Conservation (phyloP, 2,329 filamentous ascomycete genomes). For the Trichoderma koningii region DNA sequence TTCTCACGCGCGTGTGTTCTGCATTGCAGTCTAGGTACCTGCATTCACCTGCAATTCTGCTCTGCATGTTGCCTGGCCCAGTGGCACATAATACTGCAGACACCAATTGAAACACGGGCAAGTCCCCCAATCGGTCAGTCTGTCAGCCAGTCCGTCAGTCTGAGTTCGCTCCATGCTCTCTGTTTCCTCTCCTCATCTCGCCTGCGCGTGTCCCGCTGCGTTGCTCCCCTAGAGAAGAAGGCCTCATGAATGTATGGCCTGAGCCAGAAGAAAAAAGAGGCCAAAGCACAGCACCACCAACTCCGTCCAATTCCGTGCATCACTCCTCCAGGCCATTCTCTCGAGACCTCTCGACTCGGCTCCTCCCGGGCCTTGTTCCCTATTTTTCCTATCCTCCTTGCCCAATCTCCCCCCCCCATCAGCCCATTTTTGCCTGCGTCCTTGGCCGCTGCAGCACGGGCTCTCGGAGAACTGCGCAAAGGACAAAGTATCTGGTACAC, state of each 20-base stretch:
- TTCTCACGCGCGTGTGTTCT: too few species aligned
- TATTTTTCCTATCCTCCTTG: neutral
- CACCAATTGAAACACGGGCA: neutral
- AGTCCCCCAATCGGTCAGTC: neutral
- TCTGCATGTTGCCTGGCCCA: constrained; percentile 16
- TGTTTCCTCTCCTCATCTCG: constrained; percentile 8
- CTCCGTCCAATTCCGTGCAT: neutral
- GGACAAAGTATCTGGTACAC: constrained; percentile 4
- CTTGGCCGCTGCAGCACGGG: constrained; percentile 6
- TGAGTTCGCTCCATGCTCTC: neutral
- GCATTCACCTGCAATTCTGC: neutral
- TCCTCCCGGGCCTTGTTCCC: constrained; percentile 7
- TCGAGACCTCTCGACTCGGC: neutral
- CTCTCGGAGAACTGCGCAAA: constrained; percentile 13
- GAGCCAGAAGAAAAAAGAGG: neutral
- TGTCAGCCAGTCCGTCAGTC: constrained; percentile 11
- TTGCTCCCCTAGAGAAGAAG: neutral
- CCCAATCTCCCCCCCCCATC: constrained; percentile 13
- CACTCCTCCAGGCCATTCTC: neutral
- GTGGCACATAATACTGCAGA: neutral
- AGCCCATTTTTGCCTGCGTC: constrained; percentile 12
- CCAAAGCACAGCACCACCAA: neutral
- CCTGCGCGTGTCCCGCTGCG: neutral
- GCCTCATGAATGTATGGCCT: neutral
- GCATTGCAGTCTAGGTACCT: neutral